Conservation (phyloP, 345 rosid genomes). For the Citrus glauca region DNA sequence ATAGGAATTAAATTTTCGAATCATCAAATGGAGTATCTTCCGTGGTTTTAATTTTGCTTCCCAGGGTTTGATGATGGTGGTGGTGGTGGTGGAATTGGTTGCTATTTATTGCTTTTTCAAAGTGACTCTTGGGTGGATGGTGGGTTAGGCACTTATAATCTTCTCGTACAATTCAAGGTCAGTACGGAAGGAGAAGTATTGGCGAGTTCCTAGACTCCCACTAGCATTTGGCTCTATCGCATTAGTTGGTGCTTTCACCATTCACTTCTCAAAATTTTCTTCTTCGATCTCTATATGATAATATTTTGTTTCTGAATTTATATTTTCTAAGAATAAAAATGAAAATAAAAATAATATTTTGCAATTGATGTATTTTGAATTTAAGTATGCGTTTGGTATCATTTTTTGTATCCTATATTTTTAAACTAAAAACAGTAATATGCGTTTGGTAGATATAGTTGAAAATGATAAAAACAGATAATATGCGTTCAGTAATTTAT, state of each 20-base stretch:
- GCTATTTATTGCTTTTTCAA: not conserved
- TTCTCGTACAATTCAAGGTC: conserved; percentile 8
- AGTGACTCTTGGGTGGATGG: not conserved
- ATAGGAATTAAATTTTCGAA: not conserved
- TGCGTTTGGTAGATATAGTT: no score
- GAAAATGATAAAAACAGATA: no score
- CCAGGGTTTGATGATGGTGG: not conserved
- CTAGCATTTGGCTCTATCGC: not conserved
- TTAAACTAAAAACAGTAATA: no score
- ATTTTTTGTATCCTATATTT: no score
- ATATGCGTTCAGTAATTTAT: no score
- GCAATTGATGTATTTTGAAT: no score
- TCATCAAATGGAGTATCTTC: not conserved
- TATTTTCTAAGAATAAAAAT: no score
- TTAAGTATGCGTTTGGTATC: no score
- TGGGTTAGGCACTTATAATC: not conserved
- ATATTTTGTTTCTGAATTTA: no score
- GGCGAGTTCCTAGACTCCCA: not conserved
- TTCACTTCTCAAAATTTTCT: not conserved
- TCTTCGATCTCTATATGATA: not conserved
- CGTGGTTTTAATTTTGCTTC: not conserved
- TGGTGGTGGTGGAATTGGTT: not conserved
- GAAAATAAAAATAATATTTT: no score
- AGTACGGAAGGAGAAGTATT: conserved; percentile 12
- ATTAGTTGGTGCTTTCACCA: not conserved